phyloP scores from a whole-genome alignment of 2,329 filamentous ascomycete species.

The Hawksworthiomyces lignivorus region DNA sequence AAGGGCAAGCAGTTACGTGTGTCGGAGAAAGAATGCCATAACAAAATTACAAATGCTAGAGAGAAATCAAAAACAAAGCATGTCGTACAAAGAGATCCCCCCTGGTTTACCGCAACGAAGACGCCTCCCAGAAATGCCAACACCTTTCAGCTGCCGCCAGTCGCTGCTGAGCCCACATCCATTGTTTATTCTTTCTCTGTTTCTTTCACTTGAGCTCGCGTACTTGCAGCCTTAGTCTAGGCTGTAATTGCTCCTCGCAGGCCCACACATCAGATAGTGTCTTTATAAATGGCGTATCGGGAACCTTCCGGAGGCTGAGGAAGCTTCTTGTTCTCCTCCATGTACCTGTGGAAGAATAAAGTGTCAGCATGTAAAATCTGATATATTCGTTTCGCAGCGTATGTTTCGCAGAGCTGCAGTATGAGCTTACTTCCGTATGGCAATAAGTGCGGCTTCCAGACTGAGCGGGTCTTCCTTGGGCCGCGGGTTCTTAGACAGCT shows the following conservation, averaged over 20 bases:
- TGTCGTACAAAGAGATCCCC: neutral
- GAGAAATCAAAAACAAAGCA: neutral
- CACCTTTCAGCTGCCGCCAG: too few species aligned
- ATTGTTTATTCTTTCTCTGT: too few species aligned
- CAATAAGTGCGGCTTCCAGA: constrained; percentile 27
- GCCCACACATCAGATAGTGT: constrained; percentile 15
- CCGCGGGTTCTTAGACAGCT: constrained; percentile 36
- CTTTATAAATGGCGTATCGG: constrained; percentile 27
- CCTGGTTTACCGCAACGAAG: neutral
- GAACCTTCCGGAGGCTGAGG: constrained; percentile 87
- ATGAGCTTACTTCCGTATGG: constrained; percentile 25
- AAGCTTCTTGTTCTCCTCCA: constrained; percentile 95
- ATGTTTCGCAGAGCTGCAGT: too few species aligned
- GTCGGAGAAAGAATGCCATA: neutral
- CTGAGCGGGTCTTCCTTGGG: constrained; percentile 26
- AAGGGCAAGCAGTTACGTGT: neutral
- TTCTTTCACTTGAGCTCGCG: too few species aligned
- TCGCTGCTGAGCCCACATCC: too few species aligned
- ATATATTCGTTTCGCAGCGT: too few species aligned
- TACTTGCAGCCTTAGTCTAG: too few species aligned
- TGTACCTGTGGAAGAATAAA: constrained; percentile 55
- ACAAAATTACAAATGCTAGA: neutral
- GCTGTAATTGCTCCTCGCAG: too few species aligned
- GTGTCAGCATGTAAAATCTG: constrained; percentile 12
- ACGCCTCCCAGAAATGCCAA: neutral